phyloP scores from a whole-genome alignment of 306 rosid genomes.

The Vigna nakashimae region DNA sequence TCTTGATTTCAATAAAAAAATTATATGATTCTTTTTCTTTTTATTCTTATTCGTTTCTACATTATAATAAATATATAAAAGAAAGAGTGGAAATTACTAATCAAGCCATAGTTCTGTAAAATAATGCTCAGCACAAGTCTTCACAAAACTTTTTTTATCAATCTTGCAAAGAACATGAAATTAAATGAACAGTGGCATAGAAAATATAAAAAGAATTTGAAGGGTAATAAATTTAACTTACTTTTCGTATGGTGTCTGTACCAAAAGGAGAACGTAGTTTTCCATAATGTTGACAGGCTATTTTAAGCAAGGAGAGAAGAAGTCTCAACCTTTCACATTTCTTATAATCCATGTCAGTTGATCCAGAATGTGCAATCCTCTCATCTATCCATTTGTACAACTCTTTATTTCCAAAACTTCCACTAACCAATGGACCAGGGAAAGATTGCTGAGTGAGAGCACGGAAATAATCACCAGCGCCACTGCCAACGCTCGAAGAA shows the following conservation, averaged over 20 bases:
- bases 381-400: conserved; percentile 91
- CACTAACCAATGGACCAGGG: conserved; percentile 96
- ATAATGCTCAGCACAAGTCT: background rate
- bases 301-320: conserved; percentile 87
- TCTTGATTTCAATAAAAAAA: too few relatives aligned
- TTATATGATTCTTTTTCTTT: too few relatives aligned
- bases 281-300: conserved; percentile 90
- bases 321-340: conserved; percentile 77
- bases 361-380: conserved; percentile 69
- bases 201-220: conserved; percentile 20
- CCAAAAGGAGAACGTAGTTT: conserved; percentile 95
- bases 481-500: conserved; percentile 55
- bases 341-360: conserved; percentile 70
- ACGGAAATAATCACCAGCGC: conserved; percentile 62
- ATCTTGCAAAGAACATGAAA: conserved; percentile 14
- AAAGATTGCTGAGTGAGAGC: conserved; percentile 85
- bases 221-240: conserved; percentile 43
- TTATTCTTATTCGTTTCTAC: too few relatives aligned
- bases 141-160: background rate
- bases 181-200: conserved; percentile 22
- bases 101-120: background rate
- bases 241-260: conserved; percentile 62
- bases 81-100: too few relatives aligned
- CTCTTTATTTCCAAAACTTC: conserved; percentile 88
- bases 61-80: too few relatives aligned